phyloP scores from a whole-genome alignment of 768 basidiomycete genomes.

The Russula emetica region DNA sequence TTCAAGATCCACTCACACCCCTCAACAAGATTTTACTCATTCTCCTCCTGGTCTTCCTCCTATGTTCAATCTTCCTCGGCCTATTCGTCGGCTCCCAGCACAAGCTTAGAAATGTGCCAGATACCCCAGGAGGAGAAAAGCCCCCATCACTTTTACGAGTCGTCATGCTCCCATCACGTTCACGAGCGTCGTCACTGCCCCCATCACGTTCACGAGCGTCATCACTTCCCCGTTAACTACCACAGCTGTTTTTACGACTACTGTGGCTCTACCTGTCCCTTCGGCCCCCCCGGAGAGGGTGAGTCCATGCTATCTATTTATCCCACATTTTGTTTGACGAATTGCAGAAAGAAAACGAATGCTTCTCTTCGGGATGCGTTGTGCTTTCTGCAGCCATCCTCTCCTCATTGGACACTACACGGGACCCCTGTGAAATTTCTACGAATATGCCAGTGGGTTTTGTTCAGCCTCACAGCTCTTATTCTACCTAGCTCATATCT shows the following conservation, averaged over 20 bases:
- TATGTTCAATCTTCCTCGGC: conserved; percentile 87
- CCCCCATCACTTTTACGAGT: too few species aligned
- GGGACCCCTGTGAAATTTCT: conserved; percentile 98
- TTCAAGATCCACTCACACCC: conserved; percentile 75
- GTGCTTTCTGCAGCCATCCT: conserved; percentile 78
- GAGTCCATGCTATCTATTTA: not conserved
- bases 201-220: conserved; percentile 41
- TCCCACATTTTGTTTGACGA: not conserved
- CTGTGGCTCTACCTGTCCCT: conserved; percentile 36
- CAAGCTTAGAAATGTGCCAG: conserved; percentile 52
- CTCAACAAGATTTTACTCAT: conserved; percentile 80
- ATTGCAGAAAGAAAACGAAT: conserved; percentile 53
- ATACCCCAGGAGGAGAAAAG: conserved; percentile 38
- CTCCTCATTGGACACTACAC: conserved; percentile 67
- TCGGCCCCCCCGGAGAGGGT: conserved; percentile 46
- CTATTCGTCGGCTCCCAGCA: conserved; percentile 88
- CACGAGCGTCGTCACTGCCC: conserved; percentile 35
- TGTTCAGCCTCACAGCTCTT: not conserved
- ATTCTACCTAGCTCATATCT: not conserved
- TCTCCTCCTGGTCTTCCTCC: conserved; percentile 68
- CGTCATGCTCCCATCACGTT: conserved; percentile 43
- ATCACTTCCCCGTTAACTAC: conserved; percentile 37
- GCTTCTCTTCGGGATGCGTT: conserved; percentile 77
- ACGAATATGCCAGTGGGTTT: conserved; percentile 81
- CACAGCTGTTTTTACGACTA: conserved; percentile 39